Base-by-base conservation (phyloP, 2,329 filamentous ascomycete species). In the Aureobasidium leucospermi region DNA sequence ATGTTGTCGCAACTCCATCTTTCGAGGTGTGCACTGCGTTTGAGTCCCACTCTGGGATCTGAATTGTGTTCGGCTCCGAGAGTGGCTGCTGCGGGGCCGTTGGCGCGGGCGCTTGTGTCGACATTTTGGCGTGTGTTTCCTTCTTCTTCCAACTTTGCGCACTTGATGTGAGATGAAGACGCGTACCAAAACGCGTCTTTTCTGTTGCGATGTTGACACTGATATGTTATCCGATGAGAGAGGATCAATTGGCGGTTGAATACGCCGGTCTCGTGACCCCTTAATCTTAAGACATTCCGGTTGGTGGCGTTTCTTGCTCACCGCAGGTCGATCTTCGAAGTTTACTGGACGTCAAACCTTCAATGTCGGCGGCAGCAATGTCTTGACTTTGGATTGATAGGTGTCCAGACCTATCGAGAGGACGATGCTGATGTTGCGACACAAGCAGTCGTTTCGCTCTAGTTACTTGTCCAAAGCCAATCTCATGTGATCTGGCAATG, bases 41-140 rank as follows among this genome's bases (percentile, higher is more conserved):
- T 34, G 65, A 49, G 52, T 68, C 67, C 67, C 67, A 68, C 45
- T 68, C 67, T 6, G 67, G 67, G 3, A 68, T 62, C 46, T 48
- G 49, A 29, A 56, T 58, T 4, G 48, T 28, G 19, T 38, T 46
- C 45, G 48, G 42, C 15, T 23, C 9, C 55, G 34, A 9, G n/a
- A 32, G 38, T 34, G 55, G 55, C 45, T 57, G 53, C 38, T 43
- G 52, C 39, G 52, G 52, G 52, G 52, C 39, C 39, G 52, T 45
- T 34, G 41, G n/a, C 28, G n/a, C 38, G 23, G 38, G 42, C 42
- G 34, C 39, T 39, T 46, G n/a, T 46, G 53, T 57, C 13, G 53
- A 57, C 53, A 57, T 55, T 28, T 23, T 57, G 42, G 9, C 32
- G 7, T 39, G 32, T 28, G 28, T 38, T 45, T 57, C 29, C 46